These are phyloP conservation scores for Cymbopogon citratus DNA, from an alignment of 176 grass and related monocot species.

Conservation along the genomic window DNA sequence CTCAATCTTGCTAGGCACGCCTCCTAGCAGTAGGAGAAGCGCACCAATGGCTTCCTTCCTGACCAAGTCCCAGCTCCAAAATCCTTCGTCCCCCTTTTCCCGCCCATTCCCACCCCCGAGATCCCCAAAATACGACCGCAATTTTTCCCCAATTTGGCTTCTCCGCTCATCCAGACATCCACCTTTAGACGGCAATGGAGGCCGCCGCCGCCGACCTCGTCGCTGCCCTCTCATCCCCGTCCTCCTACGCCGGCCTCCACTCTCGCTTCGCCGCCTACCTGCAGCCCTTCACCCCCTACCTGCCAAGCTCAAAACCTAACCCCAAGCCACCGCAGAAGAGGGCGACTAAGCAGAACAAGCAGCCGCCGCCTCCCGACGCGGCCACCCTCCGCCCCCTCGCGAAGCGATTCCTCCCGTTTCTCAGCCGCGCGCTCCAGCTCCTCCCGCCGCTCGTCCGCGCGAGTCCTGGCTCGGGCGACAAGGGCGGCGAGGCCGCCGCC, in stretches of 20 bases:
- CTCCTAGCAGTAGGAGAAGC: too few species aligned
- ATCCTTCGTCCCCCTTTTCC: too few species aligned
- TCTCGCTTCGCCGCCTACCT: slow-evolving; percentile 63
- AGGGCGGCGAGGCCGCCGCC: not conserved
- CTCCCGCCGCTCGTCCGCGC: slow-evolving; percentile 51
- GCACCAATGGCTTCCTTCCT: too few species aligned
- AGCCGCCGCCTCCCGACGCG: slow-evolving; percentile 18
- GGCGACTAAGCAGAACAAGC: slow-evolving; percentile 30
- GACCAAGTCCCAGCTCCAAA: too few species aligned
- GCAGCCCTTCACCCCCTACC: slow-evolving; percentile 44
- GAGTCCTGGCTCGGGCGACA: slow-evolving; percentile 17
- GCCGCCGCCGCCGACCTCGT: slow-evolving; percentile 51
- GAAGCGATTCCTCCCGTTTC: slow-evolving; percentile 65
- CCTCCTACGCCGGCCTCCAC: slow-evolving; percentile 38
- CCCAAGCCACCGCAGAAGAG: slow-evolving; percentile 36
- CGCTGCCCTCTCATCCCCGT: slow-evolving; percentile 31
- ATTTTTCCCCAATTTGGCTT: not conserved
- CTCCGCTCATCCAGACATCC: not conserved
- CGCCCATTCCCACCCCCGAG: too few species aligned
- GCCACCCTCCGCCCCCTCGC: slow-evolving; percentile 45
- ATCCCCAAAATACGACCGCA: too few species aligned
- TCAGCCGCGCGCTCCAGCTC: slow-evolving; percentile 57
- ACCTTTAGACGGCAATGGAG: slow-evolving; percentile 45
- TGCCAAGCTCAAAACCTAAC: slow-evolving; percentile 40
- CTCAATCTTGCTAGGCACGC: too few species aligned